Evolutionary conservation across 116 monocot genomes (phyloP).

Genomic region (Trichopus zeylanicus): DNA sequence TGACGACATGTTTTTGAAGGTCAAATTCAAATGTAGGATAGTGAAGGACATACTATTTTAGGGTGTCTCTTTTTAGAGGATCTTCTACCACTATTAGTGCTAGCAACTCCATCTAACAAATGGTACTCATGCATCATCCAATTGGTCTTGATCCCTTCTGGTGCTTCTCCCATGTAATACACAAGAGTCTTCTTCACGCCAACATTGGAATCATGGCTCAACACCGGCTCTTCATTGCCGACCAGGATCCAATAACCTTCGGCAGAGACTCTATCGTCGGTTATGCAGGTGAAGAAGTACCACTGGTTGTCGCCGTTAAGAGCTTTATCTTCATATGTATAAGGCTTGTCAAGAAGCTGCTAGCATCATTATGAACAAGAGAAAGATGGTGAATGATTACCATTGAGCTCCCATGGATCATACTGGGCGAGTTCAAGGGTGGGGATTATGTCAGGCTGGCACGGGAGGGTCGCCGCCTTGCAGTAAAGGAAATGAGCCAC

Average conservation of each 20-base stretch:
- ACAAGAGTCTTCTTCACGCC: constrained; percentile 60
- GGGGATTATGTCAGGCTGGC: constrained; percentile 64
- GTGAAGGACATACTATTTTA: constrained; percentile 25
- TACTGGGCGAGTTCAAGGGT: constrained; percentile 33
- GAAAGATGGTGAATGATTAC: constrained; percentile 11
- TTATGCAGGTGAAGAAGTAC: constrained; percentile 61
- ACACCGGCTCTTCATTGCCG: constrained; percentile 33
- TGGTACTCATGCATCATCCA: constrained; percentile 95
- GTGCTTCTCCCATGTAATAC: constrained; percentile 43
- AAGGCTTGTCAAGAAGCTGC: no score
- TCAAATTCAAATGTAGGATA: not conserved
- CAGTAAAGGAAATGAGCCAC: constrained; percentile 32
- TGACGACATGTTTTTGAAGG: not conserved
- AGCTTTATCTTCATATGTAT: constrained; percentile 50
- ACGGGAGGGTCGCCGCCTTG: constrained; percentile 34
- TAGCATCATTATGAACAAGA: no score
- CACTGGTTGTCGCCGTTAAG: constrained; percentile 55
- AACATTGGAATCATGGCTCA: constrained; percentile 18
- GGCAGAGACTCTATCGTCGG: constrained; percentile 21
- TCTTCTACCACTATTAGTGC: constrained; percentile 9
- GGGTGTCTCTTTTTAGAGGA: constrained; percentile 33
- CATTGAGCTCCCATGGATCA: constrained; percentile 68
- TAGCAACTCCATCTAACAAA: constrained; percentile 18
- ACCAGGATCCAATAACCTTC: constrained; percentile 57
- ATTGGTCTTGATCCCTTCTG: constrained; percentile 51